Evolutionary conservation across 306 rosid genomes (phyloP).

Genomic region (Cucumis melo): DNA sequence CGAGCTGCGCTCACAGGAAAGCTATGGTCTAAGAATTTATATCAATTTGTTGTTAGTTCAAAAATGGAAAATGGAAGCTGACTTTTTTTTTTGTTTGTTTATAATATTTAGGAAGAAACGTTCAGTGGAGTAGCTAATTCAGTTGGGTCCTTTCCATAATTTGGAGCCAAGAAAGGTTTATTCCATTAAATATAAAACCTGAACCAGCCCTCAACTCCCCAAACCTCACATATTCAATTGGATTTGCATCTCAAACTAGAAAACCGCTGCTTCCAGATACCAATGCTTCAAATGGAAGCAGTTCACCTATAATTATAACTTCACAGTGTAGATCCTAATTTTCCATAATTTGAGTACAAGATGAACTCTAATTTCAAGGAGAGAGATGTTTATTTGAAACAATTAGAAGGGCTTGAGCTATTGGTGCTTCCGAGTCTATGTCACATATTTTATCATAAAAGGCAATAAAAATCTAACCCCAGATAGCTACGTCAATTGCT

Average conservation of each 20-base stretch:
- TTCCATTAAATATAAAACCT: neutral
- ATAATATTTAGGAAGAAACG: neutral
- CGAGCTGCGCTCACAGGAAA: neutral
- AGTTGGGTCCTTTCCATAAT: neutral
- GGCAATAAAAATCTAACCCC: neutral
- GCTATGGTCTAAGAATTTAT: neutral
- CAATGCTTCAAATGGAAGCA: neutral
- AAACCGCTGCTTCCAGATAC: neutral
- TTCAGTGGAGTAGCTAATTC: neutral
- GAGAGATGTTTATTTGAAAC: neutral
- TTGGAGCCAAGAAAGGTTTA: neutral
- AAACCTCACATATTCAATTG: neutral
- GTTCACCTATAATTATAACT: neutral
- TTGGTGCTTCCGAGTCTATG: neutral
- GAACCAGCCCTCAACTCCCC: neutral
- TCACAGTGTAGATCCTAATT: neutral
- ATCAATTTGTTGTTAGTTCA: neutral
- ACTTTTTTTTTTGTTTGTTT: neutral
- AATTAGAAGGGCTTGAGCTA: neutral
- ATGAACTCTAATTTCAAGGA: neutral
- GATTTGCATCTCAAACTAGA: neutral
- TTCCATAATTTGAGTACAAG: neutral
- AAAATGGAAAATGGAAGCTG: neutral
- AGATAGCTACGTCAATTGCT: neutral
- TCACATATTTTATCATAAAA: neutral